Evolutionary conservation across 257 asterid genomes (phyloP).

Genomic region (Agastache rugosa): DNA sequence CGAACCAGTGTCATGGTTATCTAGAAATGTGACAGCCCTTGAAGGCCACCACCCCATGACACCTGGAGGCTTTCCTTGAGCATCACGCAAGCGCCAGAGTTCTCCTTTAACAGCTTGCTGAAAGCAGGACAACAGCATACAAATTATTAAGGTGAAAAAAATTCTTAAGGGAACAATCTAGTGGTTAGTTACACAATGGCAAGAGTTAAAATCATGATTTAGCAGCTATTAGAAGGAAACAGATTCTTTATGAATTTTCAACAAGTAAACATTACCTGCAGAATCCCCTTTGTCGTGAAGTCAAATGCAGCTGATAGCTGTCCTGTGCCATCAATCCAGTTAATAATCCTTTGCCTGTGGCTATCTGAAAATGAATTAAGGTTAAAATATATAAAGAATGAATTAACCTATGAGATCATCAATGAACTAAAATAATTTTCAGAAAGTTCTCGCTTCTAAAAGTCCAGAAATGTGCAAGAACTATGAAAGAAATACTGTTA

Average conservation of each 20-base stretch:
- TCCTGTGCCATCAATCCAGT: slow-evolving; percentile 91
- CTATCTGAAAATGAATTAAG: slow-evolving; percentile 58
- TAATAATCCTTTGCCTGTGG: slow-evolving; percentile 88
- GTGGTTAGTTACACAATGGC: slow-evolving; percentile 18
- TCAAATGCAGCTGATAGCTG: slow-evolving; percentile 93
- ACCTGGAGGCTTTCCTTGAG: slow-evolving; percentile 91
- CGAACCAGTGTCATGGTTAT: slow-evolving; percentile 96
- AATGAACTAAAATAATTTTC: neutral
- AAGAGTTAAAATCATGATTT: slow-evolving; percentile 4
- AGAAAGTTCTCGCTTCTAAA: slow-evolving; percentile 11
- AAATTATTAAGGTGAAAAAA: slow-evolving; percentile 21
- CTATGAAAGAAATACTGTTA: neutral
- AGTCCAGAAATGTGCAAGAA: neutral
- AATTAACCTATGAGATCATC: neutral
- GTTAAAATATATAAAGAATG: neutral
- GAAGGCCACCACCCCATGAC: slow-evolving; percentile 98
- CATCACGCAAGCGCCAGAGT: slow-evolving; percentile 86
- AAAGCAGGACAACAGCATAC: slow-evolving; percentile 20
- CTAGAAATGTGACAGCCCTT: slow-evolving; percentile 90
- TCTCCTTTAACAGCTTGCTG: slow-evolving; percentile 98
- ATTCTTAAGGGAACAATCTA: neutral
- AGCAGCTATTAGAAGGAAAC: slow-evolving; percentile 1
- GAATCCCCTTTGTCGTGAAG: slow-evolving; percentile 95
- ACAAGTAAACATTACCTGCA: slow-evolving; percentile 64
- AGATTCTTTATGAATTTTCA: neutral